These are phyloP conservation scores for Polyplosphaeria fusca DNA, from an alignment of 495 filamentous ascomycete genomes.

Conservation along the genomic window DNA sequence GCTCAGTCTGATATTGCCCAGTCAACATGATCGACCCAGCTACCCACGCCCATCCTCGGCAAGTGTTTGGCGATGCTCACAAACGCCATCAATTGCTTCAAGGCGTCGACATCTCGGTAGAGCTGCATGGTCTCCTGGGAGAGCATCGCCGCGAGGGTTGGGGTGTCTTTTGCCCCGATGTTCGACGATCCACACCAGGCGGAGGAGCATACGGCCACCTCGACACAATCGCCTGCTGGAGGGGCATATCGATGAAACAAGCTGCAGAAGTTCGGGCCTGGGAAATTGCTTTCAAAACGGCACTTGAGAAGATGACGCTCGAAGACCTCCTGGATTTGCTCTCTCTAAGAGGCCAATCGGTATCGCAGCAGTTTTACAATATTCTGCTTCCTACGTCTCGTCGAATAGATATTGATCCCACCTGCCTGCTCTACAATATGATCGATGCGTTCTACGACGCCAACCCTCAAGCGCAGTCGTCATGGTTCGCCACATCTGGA, in stretches of 20 bases:
- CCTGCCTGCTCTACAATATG: constrained; percentile 13
- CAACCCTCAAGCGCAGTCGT: not conserved
- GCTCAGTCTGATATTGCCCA: not conserved
- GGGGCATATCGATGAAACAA: constrained; percentile 20
- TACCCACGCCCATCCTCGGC: constrained; percentile 11
- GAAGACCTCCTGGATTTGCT: no score
- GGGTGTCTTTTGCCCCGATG: constrained; percentile 26
- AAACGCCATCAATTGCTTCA: not conserved
- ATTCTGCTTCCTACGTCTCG: no score
- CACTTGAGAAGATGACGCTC: constrained; percentile 17
- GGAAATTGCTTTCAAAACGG: constrained; percentile 18
- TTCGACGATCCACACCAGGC: constrained; percentile 5
- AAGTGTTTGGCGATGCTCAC: not conserved
- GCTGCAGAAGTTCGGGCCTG: constrained; percentile 26
- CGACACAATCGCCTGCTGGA: constrained; percentile 33
- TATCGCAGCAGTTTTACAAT: no score
- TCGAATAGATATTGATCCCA: constrained; percentile 13
- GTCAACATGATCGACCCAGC: not conserved
- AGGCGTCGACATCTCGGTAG: not conserved
- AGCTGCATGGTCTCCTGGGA: constrained; percentile 6
- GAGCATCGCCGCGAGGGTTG: not conserved
- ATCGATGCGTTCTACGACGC: constrained; percentile 5
- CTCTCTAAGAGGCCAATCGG: no score
- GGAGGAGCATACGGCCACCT: constrained; percentile 11
- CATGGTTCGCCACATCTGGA: constrained; percentile 15